Percentiles rank a stretch among this genome's conserved stretches.
These are phyloP conservation scores for Sisymbrium altissimum DNA, from an alignment of 345 rosid species.

Conservation along the genomic window DNA sequence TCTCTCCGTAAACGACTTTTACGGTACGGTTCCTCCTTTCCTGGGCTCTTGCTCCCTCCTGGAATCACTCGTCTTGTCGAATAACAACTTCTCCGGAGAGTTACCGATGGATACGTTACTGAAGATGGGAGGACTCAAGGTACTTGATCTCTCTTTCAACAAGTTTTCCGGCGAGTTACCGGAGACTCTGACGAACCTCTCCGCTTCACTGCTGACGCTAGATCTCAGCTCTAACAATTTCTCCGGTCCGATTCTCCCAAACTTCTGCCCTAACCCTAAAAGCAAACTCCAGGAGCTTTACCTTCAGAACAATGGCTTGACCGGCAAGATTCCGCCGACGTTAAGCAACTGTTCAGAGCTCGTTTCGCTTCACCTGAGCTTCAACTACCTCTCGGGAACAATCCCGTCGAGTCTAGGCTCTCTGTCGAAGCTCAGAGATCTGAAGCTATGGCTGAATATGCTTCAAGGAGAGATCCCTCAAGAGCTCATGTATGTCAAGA, in stretches of 20 bases:
- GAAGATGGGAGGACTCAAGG: slow-evolving; percentile 57
- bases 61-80: slow-evolving; percentile 55
- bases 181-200: slow-evolving; percentile 53
- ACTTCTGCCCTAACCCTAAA: slow-evolving; percentile 51
- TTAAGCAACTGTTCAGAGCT: slow-evolving; percentile 89
- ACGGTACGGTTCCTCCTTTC: slow-evolving; percentile 65
- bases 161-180: slow-evolving; percentile 57
- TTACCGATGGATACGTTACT: slow-evolving; percentile 58
- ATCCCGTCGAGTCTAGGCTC: slow-evolving; percentile 84
- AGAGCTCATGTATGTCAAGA: slow-evolving; percentile 50
- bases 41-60: slow-evolving; percentile 58
- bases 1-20: slow-evolving; percentile 67
- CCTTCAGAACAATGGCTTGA: slow-evolving; percentile 67
- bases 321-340: slow-evolving; percentile 60
- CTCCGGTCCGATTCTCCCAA: slow-evolving; percentile 52
- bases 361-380: slow-evolving; percentile 83
- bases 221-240: slow-evolving; percentile 86
- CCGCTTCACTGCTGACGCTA: slow-evolving; percentile 49
- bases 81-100: slow-evolving; percentile 67
- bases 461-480: slow-evolving; percentile 84
- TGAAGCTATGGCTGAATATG: slow-evolving; percentile 79
- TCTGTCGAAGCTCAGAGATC: slow-evolving; percentile 63
- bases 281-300: slow-evolving; percentile 56
- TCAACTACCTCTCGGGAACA: slow-evolving; percentile 63
- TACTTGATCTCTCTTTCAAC: slow-evolving; percentile 58